A percentile compares a stretch with the other conserved stretches of the same genome.
Evolutionary conservation across 768 basidiomycete genomes (phyloP).

Genomic region (Russula vinacea): DNA sequence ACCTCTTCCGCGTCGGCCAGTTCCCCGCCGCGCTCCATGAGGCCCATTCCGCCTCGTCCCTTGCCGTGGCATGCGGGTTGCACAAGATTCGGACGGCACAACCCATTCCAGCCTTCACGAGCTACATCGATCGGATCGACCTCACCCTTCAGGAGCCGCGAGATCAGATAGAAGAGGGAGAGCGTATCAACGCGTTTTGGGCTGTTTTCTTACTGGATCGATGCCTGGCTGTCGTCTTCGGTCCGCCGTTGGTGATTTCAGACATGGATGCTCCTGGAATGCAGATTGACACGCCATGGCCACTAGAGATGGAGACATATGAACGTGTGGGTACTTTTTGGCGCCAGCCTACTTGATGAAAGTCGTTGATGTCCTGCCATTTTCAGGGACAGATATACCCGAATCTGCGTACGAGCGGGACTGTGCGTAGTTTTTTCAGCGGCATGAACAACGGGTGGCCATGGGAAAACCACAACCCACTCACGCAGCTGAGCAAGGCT

Average conservation of each 20-base stretch:
- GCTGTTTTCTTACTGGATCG: slow-evolving; percentile 57
- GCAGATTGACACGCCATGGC: slow-evolving; percentile 43
- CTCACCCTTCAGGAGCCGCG: slow-evolving; percentile 39
- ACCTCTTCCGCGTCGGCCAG: slow-evolving; percentile 35
- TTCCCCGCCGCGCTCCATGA: slow-evolving; percentile 37
- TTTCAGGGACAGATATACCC: slow-evolving; percentile 45
- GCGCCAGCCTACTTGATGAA: neutral
- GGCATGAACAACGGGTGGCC: slow-evolving; percentile 37
- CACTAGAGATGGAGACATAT: slow-evolving; percentile 38
- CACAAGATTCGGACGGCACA: slow-evolving; percentile 32
- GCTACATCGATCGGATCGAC: slow-evolving; percentile 28
- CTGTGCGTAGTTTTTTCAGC: slow-evolving; percentile 49
- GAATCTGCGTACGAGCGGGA: slow-evolving; percentile 46
- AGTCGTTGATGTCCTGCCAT: slow-evolving; percentile 38
- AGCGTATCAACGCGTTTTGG: slow-evolving; percentile 68
- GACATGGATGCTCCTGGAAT: slow-evolving; percentile 47
- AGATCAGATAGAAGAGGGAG: slow-evolving; percentile 57
- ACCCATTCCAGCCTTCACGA: slow-evolving; percentile 22
- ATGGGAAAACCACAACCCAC: slow-evolving; percentile 39
- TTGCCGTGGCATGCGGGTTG: slow-evolving; percentile 35
- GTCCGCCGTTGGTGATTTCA: slow-evolving; percentile 51
- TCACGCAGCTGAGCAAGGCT: slow-evolving; percentile 51
- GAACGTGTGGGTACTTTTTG: slow-evolving; percentile 33
- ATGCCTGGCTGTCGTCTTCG: slow-evolving; percentile 51
- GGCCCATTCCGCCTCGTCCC: slow-evolving; percentile 34